Evolutionary conservation across 1,284 basidiomycete species (phyloP).

Genomic region (Cutaneotrichosporon sp.): DNA sequence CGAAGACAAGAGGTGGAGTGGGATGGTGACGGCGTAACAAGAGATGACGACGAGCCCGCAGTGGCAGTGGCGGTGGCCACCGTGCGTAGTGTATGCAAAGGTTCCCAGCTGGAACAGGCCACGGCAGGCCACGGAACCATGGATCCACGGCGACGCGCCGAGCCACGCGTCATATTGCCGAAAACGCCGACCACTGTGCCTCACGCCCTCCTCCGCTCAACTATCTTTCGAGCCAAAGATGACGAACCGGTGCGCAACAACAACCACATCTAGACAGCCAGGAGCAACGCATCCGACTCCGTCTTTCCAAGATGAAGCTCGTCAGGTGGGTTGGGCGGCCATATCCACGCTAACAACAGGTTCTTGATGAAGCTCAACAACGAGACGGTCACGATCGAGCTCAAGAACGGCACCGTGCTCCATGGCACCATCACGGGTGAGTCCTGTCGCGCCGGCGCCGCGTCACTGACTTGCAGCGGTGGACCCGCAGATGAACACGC

Average conservation of each 20-base stretch:
- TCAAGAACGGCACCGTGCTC: conserved; percentile 94
- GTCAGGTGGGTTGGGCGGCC: conserved; percentile 42
- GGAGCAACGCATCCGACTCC: conserved; percentile 31
- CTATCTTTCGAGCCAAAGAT: too few relatives aligned
- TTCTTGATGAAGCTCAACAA: conserved; percentile 99
- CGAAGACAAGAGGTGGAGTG: neutral
- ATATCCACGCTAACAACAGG: conserved; percentile 49
- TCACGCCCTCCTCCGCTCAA: neutral
- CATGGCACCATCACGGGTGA: conserved; percentile 95
- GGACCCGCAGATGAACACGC: conserved; percentile 96
- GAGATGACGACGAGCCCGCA: conserved; percentile 1
- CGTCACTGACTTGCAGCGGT: conserved; percentile 75
- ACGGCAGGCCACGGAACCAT: too few relatives aligned
- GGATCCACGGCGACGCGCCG: too few relatives aligned
- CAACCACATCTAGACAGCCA: too few relatives aligned
- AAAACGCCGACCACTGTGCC: neutral
- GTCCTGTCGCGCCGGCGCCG: conserved; percentile 27
- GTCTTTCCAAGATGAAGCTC: conserved; percentile 50
- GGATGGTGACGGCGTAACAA: neutral
- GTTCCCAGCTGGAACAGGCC: too few relatives aligned
- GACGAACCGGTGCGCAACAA: too few relatives aligned
- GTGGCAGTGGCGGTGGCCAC: neutral
- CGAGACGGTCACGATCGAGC: conserved; percentile 95
- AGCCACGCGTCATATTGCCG: conserved; percentile 10
- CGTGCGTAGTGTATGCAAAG: too few relatives aligned